Percentiles rank a stretch among this genome's conserved stretches.
Conservation (phyloP, 306 rosid genomes). For the Castanea sativa region DNA sequence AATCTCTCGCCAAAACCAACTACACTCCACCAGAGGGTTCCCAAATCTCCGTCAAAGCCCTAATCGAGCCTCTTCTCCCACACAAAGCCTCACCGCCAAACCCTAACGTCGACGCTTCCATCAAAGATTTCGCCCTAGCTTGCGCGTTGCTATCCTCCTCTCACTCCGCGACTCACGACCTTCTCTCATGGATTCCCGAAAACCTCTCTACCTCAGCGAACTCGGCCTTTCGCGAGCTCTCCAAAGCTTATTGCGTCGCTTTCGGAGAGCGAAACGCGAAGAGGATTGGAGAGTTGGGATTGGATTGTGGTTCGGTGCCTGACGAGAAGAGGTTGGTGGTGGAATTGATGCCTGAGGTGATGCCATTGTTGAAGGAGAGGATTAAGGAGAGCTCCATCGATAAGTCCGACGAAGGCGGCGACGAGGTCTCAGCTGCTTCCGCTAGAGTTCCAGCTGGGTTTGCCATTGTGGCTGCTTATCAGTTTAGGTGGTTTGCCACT, state of each 20-base stretch:
- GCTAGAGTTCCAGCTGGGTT: conserved; percentile 73
- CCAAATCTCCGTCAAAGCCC: conserved; percentile 51
- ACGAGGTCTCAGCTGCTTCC: conserved; percentile 78
- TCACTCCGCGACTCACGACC: conserved; percentile 38
- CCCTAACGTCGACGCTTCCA: conserved; percentile 28
- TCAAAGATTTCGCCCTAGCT: conserved; percentile 65
- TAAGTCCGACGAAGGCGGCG: conserved; percentile 44
- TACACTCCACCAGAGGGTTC: conserved; percentile 39
- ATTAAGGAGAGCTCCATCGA: conserved; percentile 77
- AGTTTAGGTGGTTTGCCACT: conserved; percentile 86
- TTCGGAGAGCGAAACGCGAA: conserved; percentile 26
- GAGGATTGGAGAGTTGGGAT: conserved; percentile 43
- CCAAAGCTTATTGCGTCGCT: conserved; percentile 36
- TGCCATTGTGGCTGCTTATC: conserved; percentile 72
- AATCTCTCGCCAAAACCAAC: conserved; percentile 35
- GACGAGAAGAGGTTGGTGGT: conserved; percentile 53
- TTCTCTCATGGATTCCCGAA: conserved; percentile 72
- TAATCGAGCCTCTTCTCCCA: conserved; percentile 62
- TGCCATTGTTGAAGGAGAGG: conserved; percentile 58
- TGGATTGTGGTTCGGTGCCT: conserved; percentile 31
- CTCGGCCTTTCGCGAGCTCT: conserved; percentile 43
- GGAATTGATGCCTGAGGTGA: conserved; percentile 64
- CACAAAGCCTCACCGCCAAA: conserved; percentile 7
- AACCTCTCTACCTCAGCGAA: conserved; percentile 47
- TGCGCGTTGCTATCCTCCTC: conserved; percentile 70